Conservation (phyloP, 768 basidiomycete genomes). For the Clitopilus hobsonii region DNA sequence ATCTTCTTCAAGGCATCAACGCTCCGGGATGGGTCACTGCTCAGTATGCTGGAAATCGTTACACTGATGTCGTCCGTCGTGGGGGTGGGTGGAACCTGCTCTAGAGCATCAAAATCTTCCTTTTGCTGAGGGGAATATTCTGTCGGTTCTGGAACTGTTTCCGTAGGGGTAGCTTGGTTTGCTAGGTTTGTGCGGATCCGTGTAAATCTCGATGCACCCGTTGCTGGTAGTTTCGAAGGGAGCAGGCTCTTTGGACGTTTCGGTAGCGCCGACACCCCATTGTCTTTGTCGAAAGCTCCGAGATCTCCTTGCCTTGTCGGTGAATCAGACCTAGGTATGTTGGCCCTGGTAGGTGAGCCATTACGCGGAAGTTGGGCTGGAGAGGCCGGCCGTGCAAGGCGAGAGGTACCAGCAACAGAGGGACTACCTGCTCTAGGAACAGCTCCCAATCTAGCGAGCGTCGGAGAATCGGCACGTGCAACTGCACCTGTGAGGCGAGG, state of each 20-base stretch:
- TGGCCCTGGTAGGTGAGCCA: slow-evolving; percentile 35
- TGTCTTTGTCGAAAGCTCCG: too few species aligned
- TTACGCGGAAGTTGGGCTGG: slow-evolving; percentile 36
- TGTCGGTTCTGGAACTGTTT: slow-evolving; percentile 14
- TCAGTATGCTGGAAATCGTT: slow-evolving; percentile 85
- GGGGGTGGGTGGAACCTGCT: slow-evolving; percentile 27
- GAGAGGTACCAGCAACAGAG: slow-evolving; percentile 23
- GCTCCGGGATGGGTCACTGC: slow-evolving; percentile 78
- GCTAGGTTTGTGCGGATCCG: slow-evolving; percentile 37
- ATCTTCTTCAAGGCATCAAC: slow-evolving; percentile 94
- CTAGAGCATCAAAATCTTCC: slow-evolving; percentile 9
- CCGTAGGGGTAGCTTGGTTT: slow-evolving; percentile 13
- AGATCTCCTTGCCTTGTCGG: slow-evolving; percentile 15
- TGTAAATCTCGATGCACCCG: too few species aligned
- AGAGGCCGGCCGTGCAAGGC: slow-evolving; percentile 42
- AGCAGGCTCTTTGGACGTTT: slow-evolving; percentile 62
- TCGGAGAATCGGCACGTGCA: slow-evolving; percentile 38
- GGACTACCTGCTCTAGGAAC: slow-evolving; percentile 22
- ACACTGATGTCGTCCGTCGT: slow-evolving; percentile 63
- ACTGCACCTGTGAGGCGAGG: slow-evolving; percentile 46
- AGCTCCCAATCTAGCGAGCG: slow-evolving; percentile 11
- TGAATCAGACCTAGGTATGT: slow-evolving; percentile 34
- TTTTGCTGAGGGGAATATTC: slow-evolving; percentile 16
- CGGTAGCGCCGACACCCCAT: background rate
- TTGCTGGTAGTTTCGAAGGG: slow-evolving; percentile 73